Conservation (phyloP, 2,329 filamentous ascomycete genomes). For the Aspergillus luchuensis region DNA sequence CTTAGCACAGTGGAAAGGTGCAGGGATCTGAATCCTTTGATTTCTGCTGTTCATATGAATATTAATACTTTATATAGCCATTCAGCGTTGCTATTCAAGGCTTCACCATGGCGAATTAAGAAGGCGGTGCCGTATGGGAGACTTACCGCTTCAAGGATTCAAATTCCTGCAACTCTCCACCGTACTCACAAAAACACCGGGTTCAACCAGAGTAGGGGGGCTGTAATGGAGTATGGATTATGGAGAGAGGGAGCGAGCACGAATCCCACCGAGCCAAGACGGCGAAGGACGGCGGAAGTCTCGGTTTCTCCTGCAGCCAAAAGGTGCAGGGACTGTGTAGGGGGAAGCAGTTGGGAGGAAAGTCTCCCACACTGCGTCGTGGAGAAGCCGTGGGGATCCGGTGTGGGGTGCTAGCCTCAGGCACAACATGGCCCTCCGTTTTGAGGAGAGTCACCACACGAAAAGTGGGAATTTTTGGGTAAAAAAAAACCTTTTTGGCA, state of each 20-base stretch:
- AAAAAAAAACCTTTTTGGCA: neutral
- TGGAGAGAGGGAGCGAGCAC: neutral
- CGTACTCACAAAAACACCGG: no score
- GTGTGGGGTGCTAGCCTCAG: conserved; percentile 11
- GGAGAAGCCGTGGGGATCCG: conserved; percentile 6
- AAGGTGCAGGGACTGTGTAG: neutral
- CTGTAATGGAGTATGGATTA: no score
- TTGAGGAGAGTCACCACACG: neutral
- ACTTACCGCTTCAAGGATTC: no score
- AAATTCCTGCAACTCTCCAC: no score
- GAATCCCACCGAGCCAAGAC: conserved; percentile 3
- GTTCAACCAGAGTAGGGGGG: no score
- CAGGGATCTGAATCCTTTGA: no score
- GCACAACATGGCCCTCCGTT: neutral
- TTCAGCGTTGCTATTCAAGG: no score
- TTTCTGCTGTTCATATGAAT: no score
- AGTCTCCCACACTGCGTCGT: neutral
- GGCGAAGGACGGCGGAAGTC: neutral
- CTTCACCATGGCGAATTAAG: no score
- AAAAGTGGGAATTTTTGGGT: neutral
- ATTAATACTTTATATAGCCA: no score
- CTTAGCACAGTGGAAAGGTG: no score
- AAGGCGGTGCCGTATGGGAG: no score
- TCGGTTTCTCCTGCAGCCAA: neutral
- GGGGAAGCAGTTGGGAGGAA: neutral